Evolutionary conservation across 352 stramenopile species (phyloP).

Genomic region (Phytophthora kernoviae): DNA sequence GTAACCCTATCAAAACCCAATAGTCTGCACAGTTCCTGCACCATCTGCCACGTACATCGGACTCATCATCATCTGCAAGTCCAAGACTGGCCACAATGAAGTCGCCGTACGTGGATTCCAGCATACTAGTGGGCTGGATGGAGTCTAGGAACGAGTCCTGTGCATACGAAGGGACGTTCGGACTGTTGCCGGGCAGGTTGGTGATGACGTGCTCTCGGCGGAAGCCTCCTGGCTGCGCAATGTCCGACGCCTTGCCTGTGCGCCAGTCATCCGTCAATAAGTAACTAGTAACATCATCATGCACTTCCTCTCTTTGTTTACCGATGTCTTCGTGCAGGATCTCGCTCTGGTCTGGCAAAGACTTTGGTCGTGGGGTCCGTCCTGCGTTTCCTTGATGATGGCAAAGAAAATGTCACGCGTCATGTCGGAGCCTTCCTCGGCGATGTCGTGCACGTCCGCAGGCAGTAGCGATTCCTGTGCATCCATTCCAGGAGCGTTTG

Average conservation of each 20-base stretch:
- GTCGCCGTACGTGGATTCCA: slow-evolving; percentile 56
- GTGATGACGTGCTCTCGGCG: slow-evolving; percentile 60
- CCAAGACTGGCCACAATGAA: slow-evolving; percentile 63
- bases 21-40: too few relatives aligned
- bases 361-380: slow-evolving; percentile 47
- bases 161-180: slow-evolving; percentile 38
- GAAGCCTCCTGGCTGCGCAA: slow-evolving; percentile 57
- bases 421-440: slow-evolving; percentile 67
- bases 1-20: slow-evolving; percentile 2
- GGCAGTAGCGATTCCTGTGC: slow-evolving; percentile 28
- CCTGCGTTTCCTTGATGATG: slow-evolving; percentile 58
- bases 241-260: slow-evolving; percentile 57
- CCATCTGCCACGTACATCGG: slow-evolving; percentile 36
- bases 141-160: slow-evolving; percentile 60
- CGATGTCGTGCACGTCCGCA: slow-evolving; percentile 54
- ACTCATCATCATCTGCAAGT: slow-evolving; percentile 46
- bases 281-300: neutral
- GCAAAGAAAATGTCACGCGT: slow-evolving; percentile 72
- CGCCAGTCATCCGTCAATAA: neutral
- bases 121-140: slow-evolving; percentile 43
- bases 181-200: slow-evolving; percentile 36
- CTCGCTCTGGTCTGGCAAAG: slow-evolving; percentile 57
- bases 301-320: slow-evolving; percentile 3
- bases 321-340: slow-evolving; percentile 63
- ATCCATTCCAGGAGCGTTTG: slow-evolving; percentile 8